Evolutionary conservation across 805 yeast species (phyloP).

Genomic region (Candida awuae): DNA sequence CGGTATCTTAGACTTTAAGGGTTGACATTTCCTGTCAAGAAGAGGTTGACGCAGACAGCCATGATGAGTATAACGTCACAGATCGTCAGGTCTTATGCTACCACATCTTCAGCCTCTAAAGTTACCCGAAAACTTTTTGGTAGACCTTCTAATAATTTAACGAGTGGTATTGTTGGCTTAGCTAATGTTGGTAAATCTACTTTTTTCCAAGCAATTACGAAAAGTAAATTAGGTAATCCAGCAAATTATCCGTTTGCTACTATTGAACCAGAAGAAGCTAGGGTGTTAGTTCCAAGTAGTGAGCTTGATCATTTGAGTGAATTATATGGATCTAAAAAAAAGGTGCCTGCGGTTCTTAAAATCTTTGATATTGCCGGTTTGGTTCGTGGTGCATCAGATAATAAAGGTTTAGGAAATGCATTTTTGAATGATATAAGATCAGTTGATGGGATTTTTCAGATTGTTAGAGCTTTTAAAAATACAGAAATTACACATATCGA

Average conservation of each 20-base stretch:
- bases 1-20: too few relatives aligned
- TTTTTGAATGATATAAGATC: conserved; percentile 61
- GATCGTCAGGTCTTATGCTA: conserved; percentile 3
- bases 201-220: conserved; percentile 53
- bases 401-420: conserved; percentile 70
- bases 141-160: conserved; percentile 29
- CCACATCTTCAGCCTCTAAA: background rate
- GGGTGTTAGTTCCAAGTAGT: conserved; percentile 43
- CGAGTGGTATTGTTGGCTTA: conserved; percentile 47
- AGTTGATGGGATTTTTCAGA: conserved; percentile 65
- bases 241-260: conserved; percentile 71
- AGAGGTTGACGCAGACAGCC: too few relatives aligned
- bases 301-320: conserved; percentile 41
- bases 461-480: conserved; percentile 57
- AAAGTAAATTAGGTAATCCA: conserved; percentile 55
- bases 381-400: conserved; percentile 53
- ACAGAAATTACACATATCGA: conserved; percentile 62
- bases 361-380: conserved; percentile 66
- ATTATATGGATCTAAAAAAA: conserved; percentile 42
- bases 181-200: conserved; percentile 64
- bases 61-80: background rate
- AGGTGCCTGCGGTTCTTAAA: conserved; percentile 48
- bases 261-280: conserved; percentile 63
- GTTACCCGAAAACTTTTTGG: conserved; percentile 21
- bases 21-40: too few relatives aligned